Evolutionary conservation across 495 filamentous ascomycete genomes (phyloP).

Genomic region (Aspergillus saccharolyticus): DNA sequence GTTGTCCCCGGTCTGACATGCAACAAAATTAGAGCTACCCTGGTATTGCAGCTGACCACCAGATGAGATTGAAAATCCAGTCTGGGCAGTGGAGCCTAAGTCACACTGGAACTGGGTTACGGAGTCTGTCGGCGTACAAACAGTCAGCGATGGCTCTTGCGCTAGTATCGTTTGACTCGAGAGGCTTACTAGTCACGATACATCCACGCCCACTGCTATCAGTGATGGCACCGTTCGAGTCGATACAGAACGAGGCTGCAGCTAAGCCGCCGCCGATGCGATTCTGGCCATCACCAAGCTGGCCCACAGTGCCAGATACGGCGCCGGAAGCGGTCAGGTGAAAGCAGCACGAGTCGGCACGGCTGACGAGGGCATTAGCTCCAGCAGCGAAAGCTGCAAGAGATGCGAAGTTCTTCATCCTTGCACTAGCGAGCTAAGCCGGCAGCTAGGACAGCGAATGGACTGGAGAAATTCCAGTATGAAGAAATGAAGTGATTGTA

Average conservation of each 20-base stretch:
- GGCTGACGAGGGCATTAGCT: constrained; percentile 36
- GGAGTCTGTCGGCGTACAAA: constrained; percentile 31
- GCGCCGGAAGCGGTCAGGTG: constrained; percentile 42
- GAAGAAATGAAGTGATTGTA: constrained; percentile 8
- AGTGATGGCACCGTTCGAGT: constrained; percentile 43
- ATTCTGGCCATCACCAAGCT: constrained; percentile 52
- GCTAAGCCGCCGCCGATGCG: constrained; percentile 43
- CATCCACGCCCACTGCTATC: constrained; percentile 53
- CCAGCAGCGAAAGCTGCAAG: constrained; percentile 36
- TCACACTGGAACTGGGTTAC: constrained; percentile 66
- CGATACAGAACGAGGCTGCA: constrained; percentile 42
- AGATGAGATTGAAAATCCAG: constrained; percentile 46
- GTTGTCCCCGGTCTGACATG: constrained; percentile 48
- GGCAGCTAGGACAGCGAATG: constrained; percentile 9
- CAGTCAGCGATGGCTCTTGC: constrained; percentile 3
- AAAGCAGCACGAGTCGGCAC: constrained; percentile 46
- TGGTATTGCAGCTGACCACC: constrained; percentile 42
- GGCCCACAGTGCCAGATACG: constrained; percentile 45
- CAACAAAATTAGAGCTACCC: constrained; percentile 45
- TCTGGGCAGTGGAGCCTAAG: constrained; percentile 36
- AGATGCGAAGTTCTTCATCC: constrained; percentile 33
- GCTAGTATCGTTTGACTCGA: constrained; percentile 2
- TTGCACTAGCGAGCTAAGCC: constrained; percentile 16
- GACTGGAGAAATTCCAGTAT: constrained; percentile 6
- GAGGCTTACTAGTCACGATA: constrained; percentile 47